phyloP scores from a whole-genome alignment of 306 rosid genomes.

The Cajanus cajan region DNA sequence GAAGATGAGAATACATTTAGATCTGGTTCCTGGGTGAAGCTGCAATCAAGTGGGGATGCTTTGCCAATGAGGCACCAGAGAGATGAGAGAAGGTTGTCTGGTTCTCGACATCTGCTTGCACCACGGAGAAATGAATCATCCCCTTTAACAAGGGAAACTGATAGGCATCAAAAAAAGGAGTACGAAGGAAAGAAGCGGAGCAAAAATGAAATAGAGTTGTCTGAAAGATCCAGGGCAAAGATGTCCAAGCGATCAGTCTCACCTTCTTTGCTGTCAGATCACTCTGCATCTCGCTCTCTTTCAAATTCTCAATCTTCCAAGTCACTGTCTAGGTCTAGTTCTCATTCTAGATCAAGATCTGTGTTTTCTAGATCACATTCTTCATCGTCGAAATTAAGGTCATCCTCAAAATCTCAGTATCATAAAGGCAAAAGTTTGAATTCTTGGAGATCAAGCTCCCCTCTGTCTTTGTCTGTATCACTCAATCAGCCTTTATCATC shows the following conservation, averaged over 20 bases:
- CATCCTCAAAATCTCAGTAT: constrained; percentile 40
- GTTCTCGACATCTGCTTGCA: constrained; percentile 20
- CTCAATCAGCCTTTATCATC: constrained; percentile 31
- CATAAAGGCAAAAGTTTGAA: constrained; percentile 29
- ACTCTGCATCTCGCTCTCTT: constrained; percentile 28
- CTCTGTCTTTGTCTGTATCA: constrained; percentile 46
- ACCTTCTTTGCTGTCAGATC: constrained; percentile 39
- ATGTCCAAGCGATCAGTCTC: constrained; percentile 40
- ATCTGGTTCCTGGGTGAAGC: constrained; percentile 32
- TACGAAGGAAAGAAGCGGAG: constrained; percentile 47
- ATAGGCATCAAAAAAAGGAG: constrained; percentile 12
- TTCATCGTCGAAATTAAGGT: constrained; percentile 41
- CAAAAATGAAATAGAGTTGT: constrained; percentile 34
- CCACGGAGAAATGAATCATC: constrained; percentile 17
- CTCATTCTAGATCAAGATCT: constrained; percentile 39
- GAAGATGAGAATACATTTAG: constrained; percentile 37
- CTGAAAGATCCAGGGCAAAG: constrained; percentile 35
- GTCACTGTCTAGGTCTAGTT: constrained; percentile 36
- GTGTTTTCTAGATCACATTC: constrained; percentile 31
- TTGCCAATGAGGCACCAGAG: constrained; percentile 29
- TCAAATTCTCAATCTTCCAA: constrained; percentile 46
- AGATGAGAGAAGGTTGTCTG: constrained; percentile 31
- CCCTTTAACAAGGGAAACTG: constrained; percentile 32
- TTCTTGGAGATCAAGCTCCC: constrained; percentile 49
- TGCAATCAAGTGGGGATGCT: constrained; percentile 34